phyloP scores from a whole-genome alignment of 2,329 filamentous ascomycete genomes.

The Ascochyta fabae region DNA sequence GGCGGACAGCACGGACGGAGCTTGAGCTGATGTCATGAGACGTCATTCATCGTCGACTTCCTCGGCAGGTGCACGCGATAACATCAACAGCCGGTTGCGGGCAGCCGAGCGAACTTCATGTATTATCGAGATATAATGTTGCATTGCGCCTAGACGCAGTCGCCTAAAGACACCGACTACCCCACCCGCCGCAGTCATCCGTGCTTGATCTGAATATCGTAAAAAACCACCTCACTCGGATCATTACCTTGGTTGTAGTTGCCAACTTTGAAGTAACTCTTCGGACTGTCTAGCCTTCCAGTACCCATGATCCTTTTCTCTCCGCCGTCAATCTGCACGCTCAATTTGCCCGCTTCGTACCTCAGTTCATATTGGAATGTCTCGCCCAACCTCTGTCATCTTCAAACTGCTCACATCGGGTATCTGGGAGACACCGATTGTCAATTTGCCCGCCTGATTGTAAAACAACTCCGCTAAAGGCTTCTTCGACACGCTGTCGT shows the following conservation, averaged over 20 bases:
- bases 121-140: not conserved
- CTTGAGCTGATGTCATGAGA: slow-evolving; percentile 4
- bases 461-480: slow-evolving; percentile 53
- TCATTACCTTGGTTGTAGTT: slow-evolving; percentile 34
- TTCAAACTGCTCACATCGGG: slow-evolving; percentile 39
- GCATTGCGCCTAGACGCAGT: not conserved
- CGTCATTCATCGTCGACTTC: slow-evolving; percentile 6
- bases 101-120: not conserved
- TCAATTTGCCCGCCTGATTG: slow-evolving; percentile 43
- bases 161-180: not conserved
- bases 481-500: slow-evolving; percentile 46
- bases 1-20: not conserved
- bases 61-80: not conserved
- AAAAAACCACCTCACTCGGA: slow-evolving; percentile 27
- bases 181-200: not conserved
- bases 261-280: slow-evolving; percentile 34
- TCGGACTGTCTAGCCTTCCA: slow-evolving; percentile 21
- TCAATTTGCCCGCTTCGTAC: slow-evolving; percentile 46
- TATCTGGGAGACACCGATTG: slow-evolving; percentile 51
- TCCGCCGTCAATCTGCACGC: slow-evolving; percentile 20
- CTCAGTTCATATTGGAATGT: slow-evolving; percentile 50
- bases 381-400: slow-evolving; percentile 41
- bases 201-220: slow-evolving; percentile 25
- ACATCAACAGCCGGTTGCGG: not conserved
- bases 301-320: slow-evolving; percentile 22